Conservation (phyloP, 2,329 filamentous ascomycete species). For the Aureobasidium sp. region DNA sequence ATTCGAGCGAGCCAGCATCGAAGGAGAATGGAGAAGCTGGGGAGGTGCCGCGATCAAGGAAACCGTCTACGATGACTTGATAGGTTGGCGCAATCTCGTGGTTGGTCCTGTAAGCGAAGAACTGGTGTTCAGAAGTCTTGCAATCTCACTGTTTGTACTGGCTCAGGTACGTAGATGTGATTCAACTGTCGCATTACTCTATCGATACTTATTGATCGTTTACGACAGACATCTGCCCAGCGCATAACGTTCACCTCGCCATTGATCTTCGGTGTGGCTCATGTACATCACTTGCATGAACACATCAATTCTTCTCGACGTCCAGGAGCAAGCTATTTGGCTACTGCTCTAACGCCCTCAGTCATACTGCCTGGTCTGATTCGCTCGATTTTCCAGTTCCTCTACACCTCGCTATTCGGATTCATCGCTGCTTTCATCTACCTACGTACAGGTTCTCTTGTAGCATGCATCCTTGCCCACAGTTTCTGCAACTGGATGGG, state of each 20-base stretch:
- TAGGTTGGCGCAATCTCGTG: conserved; percentile 77
- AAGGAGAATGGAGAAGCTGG: conserved; percentile 61
- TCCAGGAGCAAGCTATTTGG: conserved; percentile 36
- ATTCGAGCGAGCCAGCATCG: conserved; percentile 67
- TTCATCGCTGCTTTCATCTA: conserved; percentile 88
- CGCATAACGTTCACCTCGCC: conserved; percentile 71
- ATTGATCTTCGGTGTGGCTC: conserved; percentile 84
- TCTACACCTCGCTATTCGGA: conserved; percentile 87
- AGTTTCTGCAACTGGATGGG: conserved; percentile 91
- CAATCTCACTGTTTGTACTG: conserved; percentile 72
- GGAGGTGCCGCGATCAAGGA: conserved; percentile 44
- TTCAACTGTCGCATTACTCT: background rate
- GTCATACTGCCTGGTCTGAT: conserved; percentile 38
- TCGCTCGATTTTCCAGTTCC: conserved; percentile 72
- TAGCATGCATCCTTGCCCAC: conserved; percentile 67
- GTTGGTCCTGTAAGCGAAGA: conserved; percentile 86
- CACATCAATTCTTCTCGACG: conserved; percentile 73
- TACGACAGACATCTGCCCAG: conserved; percentile 22
- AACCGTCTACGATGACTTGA: conserved; percentile 63
- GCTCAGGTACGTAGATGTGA: conserved; percentile 42
- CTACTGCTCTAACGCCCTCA: conserved; percentile 27
- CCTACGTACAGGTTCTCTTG: conserved; percentile 72
- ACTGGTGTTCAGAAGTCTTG: conserved; percentile 80
- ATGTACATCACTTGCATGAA: conserved; percentile 94
- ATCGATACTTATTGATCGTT: background rate